phyloP scores from a whole-genome alignment of 2,329 filamentous ascomycete genomes.

The Alternaria consortialis region DNA sequence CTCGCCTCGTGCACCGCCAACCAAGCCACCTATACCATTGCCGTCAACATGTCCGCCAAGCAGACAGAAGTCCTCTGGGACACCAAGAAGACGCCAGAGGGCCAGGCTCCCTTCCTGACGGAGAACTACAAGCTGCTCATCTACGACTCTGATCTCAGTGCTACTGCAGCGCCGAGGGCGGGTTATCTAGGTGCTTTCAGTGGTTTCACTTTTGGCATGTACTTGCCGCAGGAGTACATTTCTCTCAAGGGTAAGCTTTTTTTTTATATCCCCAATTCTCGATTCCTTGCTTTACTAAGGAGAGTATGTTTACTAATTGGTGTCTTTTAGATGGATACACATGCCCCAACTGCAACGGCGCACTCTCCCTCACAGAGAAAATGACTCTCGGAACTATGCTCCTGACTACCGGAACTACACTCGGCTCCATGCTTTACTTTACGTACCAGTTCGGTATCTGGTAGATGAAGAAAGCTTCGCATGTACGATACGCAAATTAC shows the following conservation, averaged over 20 bases:
- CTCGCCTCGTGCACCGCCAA: conserved; percentile 69
- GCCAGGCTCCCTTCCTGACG: conserved; percentile 59
- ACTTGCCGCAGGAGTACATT: conserved; percentile 62
- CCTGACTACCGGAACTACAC: conserved; percentile 64
- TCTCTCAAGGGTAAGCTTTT: conserved; percentile 58
- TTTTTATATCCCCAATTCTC: not conserved
- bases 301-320: too few relatives aligned
- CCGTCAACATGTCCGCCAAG: conserved; percentile 65
- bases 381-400: conserved; percentile 65
- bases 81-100: conserved; percentile 53
- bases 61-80: conserved; percentile 68
- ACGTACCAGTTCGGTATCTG: conserved; percentile 56
- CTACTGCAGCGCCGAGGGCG: conserved; percentile 61
- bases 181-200: conserved; percentile 65
- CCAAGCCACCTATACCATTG: conserved; percentile 68
- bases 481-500: not conserved
- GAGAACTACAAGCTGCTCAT: conserved; percentile 72
- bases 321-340: conserved; percentile 54
- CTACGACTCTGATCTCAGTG: conserved; percentile 64
- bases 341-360: conserved; percentile 66
- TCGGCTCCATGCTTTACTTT: conserved; percentile 66
- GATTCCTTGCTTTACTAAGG: too few relatives aligned
- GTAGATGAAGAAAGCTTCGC: conserved; percentile 23
- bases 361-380: conserved; percentile 62
- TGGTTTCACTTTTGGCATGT: conserved; percentile 70